Evolutionary conservation across 495 filamentous ascomycete species (phyloP).

Genomic region (Penicillium paxilli): DNA sequence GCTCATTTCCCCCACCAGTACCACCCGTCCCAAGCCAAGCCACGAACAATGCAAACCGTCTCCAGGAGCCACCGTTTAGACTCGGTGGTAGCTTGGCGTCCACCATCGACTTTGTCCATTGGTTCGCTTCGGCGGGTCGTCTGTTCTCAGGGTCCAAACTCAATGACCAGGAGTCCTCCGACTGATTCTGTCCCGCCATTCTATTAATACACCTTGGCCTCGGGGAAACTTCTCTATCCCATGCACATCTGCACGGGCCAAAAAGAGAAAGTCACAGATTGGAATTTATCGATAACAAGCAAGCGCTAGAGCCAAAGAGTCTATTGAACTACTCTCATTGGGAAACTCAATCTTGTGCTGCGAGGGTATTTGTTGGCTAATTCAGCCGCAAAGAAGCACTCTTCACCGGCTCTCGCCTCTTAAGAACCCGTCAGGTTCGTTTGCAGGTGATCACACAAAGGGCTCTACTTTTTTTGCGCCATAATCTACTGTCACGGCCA

Average conservation of each 20-base stretch:
- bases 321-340: neutral
- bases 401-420: neutral
- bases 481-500: neutral
- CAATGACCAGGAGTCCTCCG: neutral
- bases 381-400: neutral
- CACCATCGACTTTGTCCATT: neutral
- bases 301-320: neutral
- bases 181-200: constrained; percentile 3
- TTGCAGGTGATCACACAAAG: neutral
- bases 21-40: constrained; percentile 6
- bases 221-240: neutral
- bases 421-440: neutral
- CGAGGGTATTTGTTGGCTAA: neutral
- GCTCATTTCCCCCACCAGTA: neutral
- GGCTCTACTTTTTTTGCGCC: neutral
- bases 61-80: constrained; percentile 2
- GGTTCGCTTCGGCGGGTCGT: constrained; percentile 6
- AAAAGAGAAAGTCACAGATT: neutral
- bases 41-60: constrained; percentile 1
- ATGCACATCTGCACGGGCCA: neutral
- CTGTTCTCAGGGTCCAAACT: constrained; percentile 3
- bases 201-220: constrained; percentile 7
- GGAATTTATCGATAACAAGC: neutral
- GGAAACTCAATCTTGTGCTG: neutral
- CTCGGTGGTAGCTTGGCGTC: constrained; percentile 7